Evolutionary conservation across 1,139 yeast genomes (phyloP), one percentile per base, ranked within the genome.

Genomic region (Yamadazyma aaseri): DNA sequence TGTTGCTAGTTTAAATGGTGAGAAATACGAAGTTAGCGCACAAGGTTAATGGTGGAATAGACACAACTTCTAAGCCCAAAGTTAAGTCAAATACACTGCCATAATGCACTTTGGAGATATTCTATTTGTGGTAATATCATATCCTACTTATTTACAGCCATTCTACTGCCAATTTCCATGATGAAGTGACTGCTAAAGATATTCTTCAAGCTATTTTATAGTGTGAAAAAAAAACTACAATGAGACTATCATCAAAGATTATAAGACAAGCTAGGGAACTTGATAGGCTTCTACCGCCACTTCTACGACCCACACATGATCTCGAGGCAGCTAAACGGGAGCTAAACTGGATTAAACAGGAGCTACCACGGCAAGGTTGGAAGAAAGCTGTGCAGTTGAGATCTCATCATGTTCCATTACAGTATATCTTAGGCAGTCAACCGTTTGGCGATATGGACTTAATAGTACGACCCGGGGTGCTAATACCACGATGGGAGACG

Each of bases 401-500:
- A 39, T 53, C 71, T 4, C 52, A 54, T 12, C 63, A 67, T 8
- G 76, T 71, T 13, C 97, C 97, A 0, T 56, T 90, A 23, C 97
- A 92, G 56, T 89, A 92, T 54, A 75, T 92, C 6, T 62, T 92
- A 15, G 89, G 90, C 1, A 61, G 79, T 1, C 97, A 90, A 59
- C 97, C 97, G 1, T 92, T 92, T 63, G 96, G 95, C 0, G 45
- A 57, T 0, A 55, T 90, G 32, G 76, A 74, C 14, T 68, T 92
- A 3, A 44, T 50, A 20, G 86, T 96, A 50, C 50, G 58, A 17
- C 66, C 65, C 1, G 79, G 80, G 0, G 97, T 87, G 2, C 61
- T 92, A 40, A 89, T 92, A 28, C 98, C 98, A 0, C 61, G 98
- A 32, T 81, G 95, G 85, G 98, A 92, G 52, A 92, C 98, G 0